Conservation (phyloP, 2,329 filamentous ascomycete genomes). For the Penicillium occitanis region DNA sequence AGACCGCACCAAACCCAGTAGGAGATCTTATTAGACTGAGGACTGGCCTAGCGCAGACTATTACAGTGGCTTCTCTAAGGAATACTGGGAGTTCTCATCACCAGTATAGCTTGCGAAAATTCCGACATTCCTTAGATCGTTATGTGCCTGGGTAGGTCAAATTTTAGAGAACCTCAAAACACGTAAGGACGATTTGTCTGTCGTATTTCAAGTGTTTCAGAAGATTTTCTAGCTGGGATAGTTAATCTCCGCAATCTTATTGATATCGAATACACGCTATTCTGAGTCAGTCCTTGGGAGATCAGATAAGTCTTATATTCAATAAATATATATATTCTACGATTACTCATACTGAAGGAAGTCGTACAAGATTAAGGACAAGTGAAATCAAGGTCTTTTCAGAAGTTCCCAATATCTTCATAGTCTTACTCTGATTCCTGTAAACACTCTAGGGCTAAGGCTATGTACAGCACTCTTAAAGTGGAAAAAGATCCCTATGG, state of each 20-base stretch:
- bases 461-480: conserved; percentile 1
- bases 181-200: background rate
- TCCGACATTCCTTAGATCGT: background rate
- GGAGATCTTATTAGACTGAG: background rate
- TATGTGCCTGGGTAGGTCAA: background rate
- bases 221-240: background rate
- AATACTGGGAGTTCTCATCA: background rate
- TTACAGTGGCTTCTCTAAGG: background rate
- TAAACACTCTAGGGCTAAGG: background rate
- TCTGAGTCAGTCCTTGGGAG: no score
- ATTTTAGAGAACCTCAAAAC: background rate
- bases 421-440: background rate
- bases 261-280: background rate
- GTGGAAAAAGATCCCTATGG: background rate
- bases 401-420: background rate
- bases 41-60: background rate
- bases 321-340: background rate
- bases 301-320: background rate
- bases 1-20: background rate
- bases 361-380: background rate
- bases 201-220: background rate
- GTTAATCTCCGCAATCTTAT: background rate
- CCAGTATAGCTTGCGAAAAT: background rate
- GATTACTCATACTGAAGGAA: background rate
- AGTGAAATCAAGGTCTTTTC: background rate